Evolutionary conservation across 169 alveolate genomes (phyloP).

Genomic region (Eimeria acervulina): DNA sequence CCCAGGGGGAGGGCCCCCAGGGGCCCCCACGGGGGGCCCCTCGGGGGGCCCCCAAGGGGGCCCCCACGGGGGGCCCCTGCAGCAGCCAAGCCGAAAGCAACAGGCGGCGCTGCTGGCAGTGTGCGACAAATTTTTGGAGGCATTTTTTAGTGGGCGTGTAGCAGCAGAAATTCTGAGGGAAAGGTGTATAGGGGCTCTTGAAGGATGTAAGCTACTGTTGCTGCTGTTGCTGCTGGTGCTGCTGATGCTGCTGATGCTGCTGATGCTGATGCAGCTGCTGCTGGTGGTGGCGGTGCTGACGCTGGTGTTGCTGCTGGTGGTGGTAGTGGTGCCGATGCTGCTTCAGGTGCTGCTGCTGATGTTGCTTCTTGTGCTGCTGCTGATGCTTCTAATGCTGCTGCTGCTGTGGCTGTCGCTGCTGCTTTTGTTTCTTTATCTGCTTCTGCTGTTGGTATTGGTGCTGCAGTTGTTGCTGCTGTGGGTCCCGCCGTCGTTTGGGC

Average conservation of each 20-base stretch:
- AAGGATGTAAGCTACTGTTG: conserved; percentile 29
- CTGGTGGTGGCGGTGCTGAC: too few relatives aligned
- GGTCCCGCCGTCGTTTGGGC: too few relatives aligned
- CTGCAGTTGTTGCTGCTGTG: too few relatives aligned
- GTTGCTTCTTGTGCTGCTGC: too few relatives aligned
- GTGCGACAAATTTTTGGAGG: conserved; percentile 40
- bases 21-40: neutral
- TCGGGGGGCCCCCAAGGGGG: neutral
- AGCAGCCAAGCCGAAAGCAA: conserved; percentile 40
- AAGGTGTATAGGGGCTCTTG: conserved; percentile 43
- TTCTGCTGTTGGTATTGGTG: neutral
- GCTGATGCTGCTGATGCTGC: neutral
- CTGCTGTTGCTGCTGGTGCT: neutral
- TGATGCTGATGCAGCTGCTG: too few relatives aligned
- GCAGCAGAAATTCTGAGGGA: conserved; percentile 40
- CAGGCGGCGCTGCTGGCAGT: conserved; percentile 68
- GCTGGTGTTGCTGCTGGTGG: too few relatives aligned
- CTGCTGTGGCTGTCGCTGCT: neutral
- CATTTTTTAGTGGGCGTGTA: conserved; percentile 21
- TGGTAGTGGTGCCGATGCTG: too few relatives aligned
- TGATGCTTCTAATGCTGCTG: neutral
- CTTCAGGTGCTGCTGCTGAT: too few relatives aligned
- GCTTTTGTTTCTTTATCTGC: neutral
- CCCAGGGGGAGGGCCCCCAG: conserved; percentile 2
- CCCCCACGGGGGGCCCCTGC: neutral